These are phyloP conservation scores for Xerophyta viscosa DNA, from an alignment of 106 monocot species.

Conservation along the genomic window DNA sequence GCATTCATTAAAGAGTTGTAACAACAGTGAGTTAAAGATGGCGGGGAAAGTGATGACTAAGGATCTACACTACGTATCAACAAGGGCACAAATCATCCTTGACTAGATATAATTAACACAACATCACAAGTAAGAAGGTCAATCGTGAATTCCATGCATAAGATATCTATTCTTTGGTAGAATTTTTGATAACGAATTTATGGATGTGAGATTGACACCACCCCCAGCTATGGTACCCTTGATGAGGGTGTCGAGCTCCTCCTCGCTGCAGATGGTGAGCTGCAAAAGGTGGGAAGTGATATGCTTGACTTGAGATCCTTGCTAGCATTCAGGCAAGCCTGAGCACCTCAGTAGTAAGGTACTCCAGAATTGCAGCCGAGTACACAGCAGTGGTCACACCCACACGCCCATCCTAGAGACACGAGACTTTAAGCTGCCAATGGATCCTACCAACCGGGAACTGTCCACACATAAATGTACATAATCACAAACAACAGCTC, in stretches of 20 bases:
- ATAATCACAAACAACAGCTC: neutral
- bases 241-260: slow-evolving; percentile 24
- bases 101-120: too few species aligned
- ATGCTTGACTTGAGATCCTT: slow-evolving; percentile 27
- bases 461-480: neutral
- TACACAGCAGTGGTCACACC: slow-evolving; percentile 23
- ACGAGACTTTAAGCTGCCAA: slow-evolving; percentile 15
- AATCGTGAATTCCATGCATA: too few species aligned
- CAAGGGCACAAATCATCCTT: too few species aligned
- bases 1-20: too few species aligned
- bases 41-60: too few species aligned
- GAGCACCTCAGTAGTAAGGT: slow-evolving; percentile 17
- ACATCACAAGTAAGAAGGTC: too few species aligned
- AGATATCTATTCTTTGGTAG: slow-evolving; percentile 16
- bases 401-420: slow-evolving; percentile 16
- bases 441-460: slow-evolving; percentile 22
- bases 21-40: too few species aligned
- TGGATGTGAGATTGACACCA: slow-evolving; percentile 23
- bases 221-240: slow-evolving; percentile 31
- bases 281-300: slow-evolving; percentile 21
- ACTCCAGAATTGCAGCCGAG: slow-evolving; percentile 16
- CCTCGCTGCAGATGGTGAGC: slow-evolving; percentile 21
- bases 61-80: too few species aligned
- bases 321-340: slow-evolving; percentile 24
- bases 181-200: slow-evolving; percentile 23